These are phyloP conservation scores for Anthracocystis walkeri DNA, from an alignment of 1,284 basidiomycete species.

Conservation along the genomic window DNA sequence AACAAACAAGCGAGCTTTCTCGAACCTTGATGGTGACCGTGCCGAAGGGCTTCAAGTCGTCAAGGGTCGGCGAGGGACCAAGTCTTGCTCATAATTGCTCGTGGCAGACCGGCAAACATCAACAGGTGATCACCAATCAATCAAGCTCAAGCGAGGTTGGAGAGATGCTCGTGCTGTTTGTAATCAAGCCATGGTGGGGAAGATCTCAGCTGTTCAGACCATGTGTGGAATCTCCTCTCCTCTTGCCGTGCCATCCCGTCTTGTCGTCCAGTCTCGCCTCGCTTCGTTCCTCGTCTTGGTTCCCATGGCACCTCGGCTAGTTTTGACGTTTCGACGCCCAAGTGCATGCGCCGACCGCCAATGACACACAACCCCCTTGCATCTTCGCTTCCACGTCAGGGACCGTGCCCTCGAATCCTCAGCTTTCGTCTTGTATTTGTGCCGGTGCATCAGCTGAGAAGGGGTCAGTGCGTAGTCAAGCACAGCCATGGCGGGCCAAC, in stretches of 20 bases:
- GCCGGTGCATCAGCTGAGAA: neutral
- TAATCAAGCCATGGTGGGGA: neutral
- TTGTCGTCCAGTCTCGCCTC: neutral
- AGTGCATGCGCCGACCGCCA: neutral
- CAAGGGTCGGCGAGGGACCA: too few species aligned
- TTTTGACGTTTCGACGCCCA: constrained; percentile 7
- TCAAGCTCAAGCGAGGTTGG: neutral
- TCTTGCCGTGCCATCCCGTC: too few species aligned
- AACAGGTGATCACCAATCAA: neutral
- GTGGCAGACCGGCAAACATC: neutral
- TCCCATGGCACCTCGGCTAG: constrained; percentile 3
- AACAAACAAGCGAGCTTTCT: too few species aligned
- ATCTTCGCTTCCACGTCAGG: too few species aligned
- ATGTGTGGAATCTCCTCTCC: neutral
- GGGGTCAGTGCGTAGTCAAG: too few species aligned
- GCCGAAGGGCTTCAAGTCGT: too few species aligned
- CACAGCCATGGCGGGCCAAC: too few species aligned
- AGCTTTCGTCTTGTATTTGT: neutral
- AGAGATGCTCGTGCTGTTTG: neutral
- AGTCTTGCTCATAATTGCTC: too few species aligned
- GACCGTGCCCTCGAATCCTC: neutral
- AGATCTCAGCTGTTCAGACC: neutral
- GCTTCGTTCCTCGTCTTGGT: neutral
- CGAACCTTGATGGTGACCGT: too few species aligned
- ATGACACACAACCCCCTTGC: neutral